Evolutionary conservation across 2,329 filamentous ascomycete genomes (phyloP), one percentile per base, ranked within the genome.

Genomic region (Pseudocercospora cruenta): DNA sequence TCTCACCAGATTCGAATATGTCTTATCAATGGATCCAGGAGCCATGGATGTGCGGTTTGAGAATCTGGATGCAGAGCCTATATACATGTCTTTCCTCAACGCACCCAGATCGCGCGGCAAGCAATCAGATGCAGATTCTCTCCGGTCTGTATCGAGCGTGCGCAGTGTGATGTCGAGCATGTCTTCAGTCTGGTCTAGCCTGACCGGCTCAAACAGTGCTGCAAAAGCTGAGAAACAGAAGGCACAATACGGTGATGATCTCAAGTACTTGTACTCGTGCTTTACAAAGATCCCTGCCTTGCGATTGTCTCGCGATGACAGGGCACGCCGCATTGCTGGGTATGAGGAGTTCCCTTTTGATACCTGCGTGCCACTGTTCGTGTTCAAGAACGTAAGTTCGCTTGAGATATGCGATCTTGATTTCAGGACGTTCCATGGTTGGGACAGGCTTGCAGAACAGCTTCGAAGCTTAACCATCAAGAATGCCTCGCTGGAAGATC

Each of bases 341-440:
- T 98, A 95, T 77, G 95, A 99, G 79, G 94, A 97, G 79, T 99
- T 98, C 72, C 95, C 95, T 2, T 61, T 97, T 98, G 95, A 99
- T 79, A 97, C 93, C 24, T 95, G 95, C 21, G 95, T 99, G 31
- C 95, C 95, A 21, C 84, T 99, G n/a, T 91, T 96, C 78, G 91
- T 92, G 8, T 98, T 99, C 86, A 98, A 99, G 82, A 99, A 98
- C 73, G 83, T 98, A 62, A 94, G 94, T 80, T 91, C 93, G 22
- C 85, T 99, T 70, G 95, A 99, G 79, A 92, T 99, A 61, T 94
- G 90, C 81, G 94, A 96, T 80, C 91, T 98, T 76, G 95, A 99
- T 79, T 97, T 97, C 77, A 89, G 95, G 68, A 94, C 97, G 73
- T 97, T 98, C 81, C 97, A 93, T 80, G 95, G 95, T 65, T 99